Evolutionary conservation across 768 basidiomycete genomes (phyloP), one percentile per base, ranked within the genome.

Genomic region (Hemileccinum rubropunctum): DNA sequence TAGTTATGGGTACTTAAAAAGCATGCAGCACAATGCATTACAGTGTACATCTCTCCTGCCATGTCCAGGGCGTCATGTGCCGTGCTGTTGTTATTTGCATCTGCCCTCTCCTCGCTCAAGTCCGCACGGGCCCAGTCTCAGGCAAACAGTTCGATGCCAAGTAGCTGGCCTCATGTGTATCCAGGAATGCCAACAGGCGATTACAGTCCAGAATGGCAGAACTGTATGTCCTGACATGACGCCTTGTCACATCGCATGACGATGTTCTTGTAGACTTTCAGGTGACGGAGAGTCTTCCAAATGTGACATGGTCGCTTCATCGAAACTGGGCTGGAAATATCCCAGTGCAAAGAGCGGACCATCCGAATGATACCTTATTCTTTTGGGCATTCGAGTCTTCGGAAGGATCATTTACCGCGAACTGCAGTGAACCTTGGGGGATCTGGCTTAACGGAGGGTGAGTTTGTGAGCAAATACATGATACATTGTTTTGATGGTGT

Each of bases 391-490:
- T 82, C 51, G 84, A 86, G 56, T 79, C 77, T 40, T 64, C 69
- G 0, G 59, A 70, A 3, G 81, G 82, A 0, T 84, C 84, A 9
- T 67, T 87, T 33, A 84, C 79, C 4, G 66, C 60, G 48, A 45
- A 54, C 32, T 59, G 61, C 17, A 56, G 51, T 9, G 74, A 81
- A 18, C 85, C 86, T 9, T 87, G 86, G 86, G 77, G 76, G 6
- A 80, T 88, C 34, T 88, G 84, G 84, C 66, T 87, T 14, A 85
- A 84, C 53, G 86, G 84, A 65, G 84, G 83, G 81, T 82, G 57
- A 40, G 79, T 54, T 12, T 11, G 20, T 8, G 17, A 4, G 12
- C 37, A 4, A 10, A 32, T 21, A 15, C 13, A 26, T n/a, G 6
- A 6, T n/a, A 14, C 39, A 13, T 6, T n/a, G 8, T 43, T n/a